These are phyloP conservation scores for Neonectria neomacrospora DNA, from an alignment of 2,329 filamentous ascomycete species.

Conservation along the genomic window DNA sequence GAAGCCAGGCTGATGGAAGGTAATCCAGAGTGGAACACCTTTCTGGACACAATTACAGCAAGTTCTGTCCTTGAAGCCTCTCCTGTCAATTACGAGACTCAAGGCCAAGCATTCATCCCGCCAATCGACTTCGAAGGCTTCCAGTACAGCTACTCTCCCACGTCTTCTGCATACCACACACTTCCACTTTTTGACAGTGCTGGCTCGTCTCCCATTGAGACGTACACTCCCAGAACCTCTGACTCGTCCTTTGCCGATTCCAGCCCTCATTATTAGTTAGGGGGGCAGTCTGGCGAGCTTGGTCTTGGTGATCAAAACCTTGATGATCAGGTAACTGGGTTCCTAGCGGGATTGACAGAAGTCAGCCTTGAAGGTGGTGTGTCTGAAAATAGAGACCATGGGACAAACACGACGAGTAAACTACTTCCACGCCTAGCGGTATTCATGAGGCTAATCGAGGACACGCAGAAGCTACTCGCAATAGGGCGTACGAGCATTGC, in stretches of 20 bases:
- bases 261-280: constrained; percentile 30
- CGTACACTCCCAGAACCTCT: background rate
- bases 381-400: background rate
- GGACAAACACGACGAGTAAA: background rate
- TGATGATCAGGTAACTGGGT: constrained; percentile 17
- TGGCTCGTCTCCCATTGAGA: background rate
- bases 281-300: constrained; percentile 26
- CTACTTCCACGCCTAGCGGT: accelerated
- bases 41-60: too few relatives aligned
- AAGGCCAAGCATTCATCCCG: background rate
- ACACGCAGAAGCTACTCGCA: background rate
- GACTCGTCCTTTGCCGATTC: constrained; percentile 8
- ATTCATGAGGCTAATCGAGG: background rate
- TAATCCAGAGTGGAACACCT: background rate
- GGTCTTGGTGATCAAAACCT: constrained; percentile 13
- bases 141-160: background rate
- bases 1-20: background rate
- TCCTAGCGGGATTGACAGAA: constrained; percentile 27
- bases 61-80: background rate
- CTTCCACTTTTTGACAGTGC: background rate
- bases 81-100: too few relatives aligned
- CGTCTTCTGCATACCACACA: background rate
- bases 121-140: background rate
- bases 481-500: background rate
- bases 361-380: constrained; percentile 1